Evolutionary conservation across 805 yeast species (phyloP), one percentile per base, ranked within the genome.

Genomic region (Torulaspora maleeae): DNA sequence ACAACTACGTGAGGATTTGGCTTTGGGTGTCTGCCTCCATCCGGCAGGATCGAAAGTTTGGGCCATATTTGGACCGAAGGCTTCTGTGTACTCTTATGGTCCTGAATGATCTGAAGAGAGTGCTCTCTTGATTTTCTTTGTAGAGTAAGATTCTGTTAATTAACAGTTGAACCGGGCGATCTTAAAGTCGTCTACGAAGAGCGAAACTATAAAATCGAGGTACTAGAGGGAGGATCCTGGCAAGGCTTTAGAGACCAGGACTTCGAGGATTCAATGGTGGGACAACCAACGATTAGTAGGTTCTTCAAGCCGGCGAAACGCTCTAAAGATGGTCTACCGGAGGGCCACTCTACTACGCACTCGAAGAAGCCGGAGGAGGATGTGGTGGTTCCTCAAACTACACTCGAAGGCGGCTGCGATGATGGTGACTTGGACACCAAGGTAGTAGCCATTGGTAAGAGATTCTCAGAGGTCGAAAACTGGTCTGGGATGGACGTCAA

Each of bases 241-340:
- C 9, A 17, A 29, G 27, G 27, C 12, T 5, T 15, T 27, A 4
- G 20, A 10, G 11, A 30, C 11, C 12, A 30, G 17, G 22, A 11
- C 6, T 10, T 13, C 13, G 38, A 10, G 16, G 8, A 19, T 9
- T 20, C 4, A 19, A 58, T 61, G 67, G 47, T 50, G 3, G 43
- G 41, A 10, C 68, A 64, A 38, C 63, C 65, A 3, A 49, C 59
- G 5, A 64, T 64, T 3, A 64, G 67, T 40, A 52, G 51, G 41
- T 64, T 64, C 34, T 64, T 64, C 43, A 61, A 55, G 43, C 13
- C 43, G 15, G 43, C 24, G 13, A 25, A 33, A 15, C 52, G 12
- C 51, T 38, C 22, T 11, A 37, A 11, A 28, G 36, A 29, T 13
- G 27, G 11, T 36, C 10, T 8, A 6, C 10, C 25, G 25, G 8